Percentiles rank a stretch among this genome's conserved stretches.
phyloP scores from a whole-genome alignment of 768 basidiomycete species.

The Mycena rebaudengoi region DNA sequence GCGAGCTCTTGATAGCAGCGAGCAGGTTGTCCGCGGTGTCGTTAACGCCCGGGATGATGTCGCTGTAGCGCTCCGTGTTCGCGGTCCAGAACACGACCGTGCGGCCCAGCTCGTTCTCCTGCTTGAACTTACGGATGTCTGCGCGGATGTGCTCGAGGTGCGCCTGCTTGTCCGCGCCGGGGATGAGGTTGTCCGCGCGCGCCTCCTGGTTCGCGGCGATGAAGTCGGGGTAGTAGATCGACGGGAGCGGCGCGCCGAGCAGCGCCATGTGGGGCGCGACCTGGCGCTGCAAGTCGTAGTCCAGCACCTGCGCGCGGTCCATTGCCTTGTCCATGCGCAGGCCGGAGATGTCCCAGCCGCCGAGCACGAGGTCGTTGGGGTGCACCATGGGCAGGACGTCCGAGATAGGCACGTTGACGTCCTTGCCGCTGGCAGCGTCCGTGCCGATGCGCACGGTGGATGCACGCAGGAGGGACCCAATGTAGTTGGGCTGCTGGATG shows the following conservation, averaged over 20 bases:
- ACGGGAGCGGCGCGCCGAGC: constrained; percentile 86
- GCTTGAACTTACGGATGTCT: constrained; percentile 96
- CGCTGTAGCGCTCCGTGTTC: constrained; percentile 98
- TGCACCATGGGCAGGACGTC: constrained; percentile 98
- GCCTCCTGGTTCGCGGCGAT: constrained; percentile 98
- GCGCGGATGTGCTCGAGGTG: constrained; percentile 92
- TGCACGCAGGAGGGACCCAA: constrained; percentile 94
- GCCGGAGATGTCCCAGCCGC: constrained; percentile 98
- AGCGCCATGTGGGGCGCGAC: constrained; percentile 86
- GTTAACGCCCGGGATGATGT: constrained; percentile 93
- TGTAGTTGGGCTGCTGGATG: constrained; percentile 95
- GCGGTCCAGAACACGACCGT: constrained; percentile 98
- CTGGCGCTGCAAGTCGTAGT: constrained; percentile 97
- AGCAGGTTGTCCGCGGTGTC: constrained; percentile 93
- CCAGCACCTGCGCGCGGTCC: constrained; percentile 91
- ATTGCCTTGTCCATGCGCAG: constrained; percentile 89
- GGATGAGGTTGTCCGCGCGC: constrained; percentile 92
- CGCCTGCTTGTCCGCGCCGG: constrained; percentile 85
- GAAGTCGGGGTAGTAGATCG: constrained; percentile 97
- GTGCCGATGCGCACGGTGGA: constrained; percentile 93
- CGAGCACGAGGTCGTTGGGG: constrained; percentile 96
- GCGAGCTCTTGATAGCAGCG: constrained; percentile 80
- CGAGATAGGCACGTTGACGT: constrained; percentile 90
- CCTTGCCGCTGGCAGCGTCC: constrained; percentile 82
- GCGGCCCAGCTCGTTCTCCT: constrained; percentile 81